Conservation (phyloP, 108 stramenopile genomes). For the Epipyxis sp. region DNA sequence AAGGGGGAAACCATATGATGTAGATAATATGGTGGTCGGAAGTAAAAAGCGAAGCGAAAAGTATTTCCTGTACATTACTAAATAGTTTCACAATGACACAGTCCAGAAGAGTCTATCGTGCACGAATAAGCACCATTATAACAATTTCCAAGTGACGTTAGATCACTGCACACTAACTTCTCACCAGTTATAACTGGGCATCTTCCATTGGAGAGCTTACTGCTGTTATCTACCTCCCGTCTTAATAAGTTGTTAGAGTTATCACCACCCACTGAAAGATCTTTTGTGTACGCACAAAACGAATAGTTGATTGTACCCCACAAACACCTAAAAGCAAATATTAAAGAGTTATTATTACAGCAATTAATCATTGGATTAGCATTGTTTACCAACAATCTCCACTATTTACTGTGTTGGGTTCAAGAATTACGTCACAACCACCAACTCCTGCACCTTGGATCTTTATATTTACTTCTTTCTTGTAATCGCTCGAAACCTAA, state of each 20-base stretch:
- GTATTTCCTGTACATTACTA: neutral
- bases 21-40: too few species aligned
- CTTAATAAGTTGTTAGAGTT: neutral
- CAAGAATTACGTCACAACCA: neutral
- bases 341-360: too few species aligned
- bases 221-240: neutral
- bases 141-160: conserved; percentile 10
- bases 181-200: conserved; percentile 24
- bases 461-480: conserved; percentile 20
- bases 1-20: too few species aligned
- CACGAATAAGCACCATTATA: conserved; percentile 8
- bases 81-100: conserved; percentile 4
- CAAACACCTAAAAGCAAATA: conserved; percentile 11
- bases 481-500: conserved; percentile 6
- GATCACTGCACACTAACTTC: neutral
- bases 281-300: conserved; percentile 20
- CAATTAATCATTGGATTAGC: too few species aligned
- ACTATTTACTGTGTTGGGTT: neutral
- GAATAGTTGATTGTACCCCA: conserved; percentile 25
- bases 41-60: too few species aligned
- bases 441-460: conserved; percentile 22
- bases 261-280: neutral
- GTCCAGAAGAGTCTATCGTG: neutral
- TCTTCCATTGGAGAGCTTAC: neutral
- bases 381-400: too few species aligned